Evolutionary conservation across 257 asterid species (phyloP), one percentile per base, ranked within the genome.

Genomic region (Nicotiana tomentosiformis): DNA sequence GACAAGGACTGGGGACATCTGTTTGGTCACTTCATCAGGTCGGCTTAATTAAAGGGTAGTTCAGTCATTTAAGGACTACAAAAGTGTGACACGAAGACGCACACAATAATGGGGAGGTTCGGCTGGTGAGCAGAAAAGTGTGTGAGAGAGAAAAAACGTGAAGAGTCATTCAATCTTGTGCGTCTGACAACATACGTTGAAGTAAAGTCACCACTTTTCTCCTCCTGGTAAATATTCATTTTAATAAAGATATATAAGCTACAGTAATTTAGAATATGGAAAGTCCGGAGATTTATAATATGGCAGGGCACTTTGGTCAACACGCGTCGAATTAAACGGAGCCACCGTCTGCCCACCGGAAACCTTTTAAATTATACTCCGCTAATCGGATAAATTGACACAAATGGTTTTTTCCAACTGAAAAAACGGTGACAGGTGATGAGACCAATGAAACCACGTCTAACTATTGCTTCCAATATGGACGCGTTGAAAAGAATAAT

Each of bases 391-490:
- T 58, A n/a, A 56, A 82, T 70, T 23, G 80, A 56, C 46, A 53
- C 66, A 78, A 11, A 81, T 32, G 16, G 69, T 53, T 29, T 10
- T 77, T 7, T 32, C 3, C 3, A 81, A 84, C 82, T 56, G 72
- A 82, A 80, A 69, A 84, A 79, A 69, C 76, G 8, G 66, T 49
- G 81, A 10, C 43, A 30, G 51, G 33, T n/a, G 10, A 51, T 58
- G 61, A 72, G 33, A 72, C 61, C 60, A 46, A 43, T 43, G 39
- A 72, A 72, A 23, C 35, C 23, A n/a, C 32, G 60, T 87, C 57
- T 78, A 85, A 80, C 87, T 88, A 89, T 78, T 89, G 85, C 89
- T 89, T 85, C 83, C 37, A 66, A 66, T n/a, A 66, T n/a, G 82
- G 49, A 74, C 86, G 86, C 62, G 66, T 83, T 87, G 86, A 85